Conservation (phyloP, 768 basidiomycete species). For the Pleurotus djamor region DNA sequence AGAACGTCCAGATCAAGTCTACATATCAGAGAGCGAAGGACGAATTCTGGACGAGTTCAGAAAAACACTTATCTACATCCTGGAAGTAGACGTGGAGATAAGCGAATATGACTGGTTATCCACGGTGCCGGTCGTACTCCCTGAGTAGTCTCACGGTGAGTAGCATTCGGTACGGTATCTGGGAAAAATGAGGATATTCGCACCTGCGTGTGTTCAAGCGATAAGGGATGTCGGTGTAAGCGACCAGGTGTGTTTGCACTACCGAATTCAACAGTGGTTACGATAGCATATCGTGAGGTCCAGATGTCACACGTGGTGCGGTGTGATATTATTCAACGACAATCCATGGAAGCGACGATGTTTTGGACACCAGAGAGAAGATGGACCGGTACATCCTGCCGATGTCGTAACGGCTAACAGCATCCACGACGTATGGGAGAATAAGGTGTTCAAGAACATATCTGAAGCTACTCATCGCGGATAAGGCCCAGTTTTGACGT, state of each 20-base stretch:
- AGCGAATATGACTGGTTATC: neutral
- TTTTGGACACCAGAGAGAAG: neutral
- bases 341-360: no score
- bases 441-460: no score
- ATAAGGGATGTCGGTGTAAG: neutral
- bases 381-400: neutral
- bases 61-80: neutral
- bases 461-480: neutral
- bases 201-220: neutral
- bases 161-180: neutral
- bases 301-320: neutral
- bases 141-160: neutral
- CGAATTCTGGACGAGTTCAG: no score
- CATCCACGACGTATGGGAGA: neutral
- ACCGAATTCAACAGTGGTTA: neutral
- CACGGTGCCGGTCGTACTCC: neutral
- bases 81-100: conserved; percentile 2
- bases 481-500: neutral
- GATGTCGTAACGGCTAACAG: neutral
- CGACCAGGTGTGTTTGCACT: neutral
- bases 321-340: neutral
- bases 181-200: neutral
- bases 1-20: neutral
- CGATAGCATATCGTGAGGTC: neutral
- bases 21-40: no score